Base-by-base conservation (phyloP, 768 basidiomycete species). In the Trametes sanguinea region DNA sequence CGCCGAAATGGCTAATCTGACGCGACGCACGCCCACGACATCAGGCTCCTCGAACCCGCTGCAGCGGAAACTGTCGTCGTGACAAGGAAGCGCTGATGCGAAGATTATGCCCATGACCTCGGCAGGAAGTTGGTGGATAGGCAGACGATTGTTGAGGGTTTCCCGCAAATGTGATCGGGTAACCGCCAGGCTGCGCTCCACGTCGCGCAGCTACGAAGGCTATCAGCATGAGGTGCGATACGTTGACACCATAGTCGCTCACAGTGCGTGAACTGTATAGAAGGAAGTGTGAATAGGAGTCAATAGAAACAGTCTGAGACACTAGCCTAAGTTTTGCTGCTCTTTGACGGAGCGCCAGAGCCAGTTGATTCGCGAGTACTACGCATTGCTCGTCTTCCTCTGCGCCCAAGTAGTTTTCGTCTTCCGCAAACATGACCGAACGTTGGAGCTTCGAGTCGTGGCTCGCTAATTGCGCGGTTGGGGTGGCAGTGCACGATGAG, bases 21-120 rank as follows among this genome's bases (percentile, higher is more conserved):
- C 50, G 35, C 37, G 48, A 14, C 33, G 35, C 22, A 57, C 61
- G 6, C n/a, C 43, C 10, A 7, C 32, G 33, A 62, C 16, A 40
- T 52, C 50, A 2, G 51, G 37, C 16, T 52, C 51, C 11, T 57
- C 32, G 16, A 22, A 51, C 7, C 61, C 61, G 50, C 50, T 62
- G 29, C 46, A 17, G 13, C 33, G 55, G 13, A 62, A 46, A 10
- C 55, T 55, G 17, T 40, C 35, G 32, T 55, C 48, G 16, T 10
- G 4, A 3, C 58, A 52, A 7, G 63, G 58, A 2, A 65, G 47
- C 4, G 57, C 42, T 10, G 45, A 37, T 10, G 16, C 33, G 54
- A 65, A 65, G 16, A 65, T 59, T 16, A 62, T 48, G n/a, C 42
- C 53, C 40, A 65, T 56, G 42, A 61, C 17, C 42, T 65, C 64